phyloP scores from a whole-genome alignment of 2,329 filamentous ascomycete genomes.

The Aspergillus novoparasiticus region DNA sequence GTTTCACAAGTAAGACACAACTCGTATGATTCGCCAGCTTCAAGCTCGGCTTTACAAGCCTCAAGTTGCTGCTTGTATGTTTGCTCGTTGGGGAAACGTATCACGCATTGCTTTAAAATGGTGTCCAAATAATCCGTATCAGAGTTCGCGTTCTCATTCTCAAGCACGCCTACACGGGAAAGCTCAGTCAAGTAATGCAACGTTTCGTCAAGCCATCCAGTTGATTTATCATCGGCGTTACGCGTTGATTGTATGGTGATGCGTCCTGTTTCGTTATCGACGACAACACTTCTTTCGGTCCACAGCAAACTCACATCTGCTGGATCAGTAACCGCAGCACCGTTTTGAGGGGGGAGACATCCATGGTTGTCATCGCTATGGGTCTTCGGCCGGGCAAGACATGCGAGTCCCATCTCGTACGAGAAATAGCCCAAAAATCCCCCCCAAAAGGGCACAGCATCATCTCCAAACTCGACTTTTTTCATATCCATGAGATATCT shows the following conservation, averaged over 20 bases:
- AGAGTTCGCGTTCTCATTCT: slow-evolving; percentile 10
- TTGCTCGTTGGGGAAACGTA: slow-evolving; percentile 41
- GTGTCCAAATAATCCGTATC: slow-evolving; percentile 32
- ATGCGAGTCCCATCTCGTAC: slow-evolving; percentile 74
- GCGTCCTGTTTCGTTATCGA: slow-evolving; percentile 68
- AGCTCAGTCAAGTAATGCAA: slow-evolving; percentile 28
- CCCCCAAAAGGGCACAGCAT: slow-evolving; percentile 67
- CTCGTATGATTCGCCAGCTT: slow-evolving; percentile 81
- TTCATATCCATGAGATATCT: slow-evolving; percentile 45
- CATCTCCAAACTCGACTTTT: slow-evolving; percentile 37
- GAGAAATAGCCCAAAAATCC: slow-evolving; percentile 83
- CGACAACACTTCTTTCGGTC: slow-evolving; percentile 73
- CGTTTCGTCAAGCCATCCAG: slow-evolving; percentile 50
- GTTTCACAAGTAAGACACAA: slow-evolving; percentile 80
- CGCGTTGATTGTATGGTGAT: slow-evolving; percentile 70
- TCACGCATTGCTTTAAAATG: slow-evolving; percentile 32
- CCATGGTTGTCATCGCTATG: slow-evolving; percentile 27
- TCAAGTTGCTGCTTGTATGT: slow-evolving; percentile 69
- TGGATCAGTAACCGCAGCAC: slow-evolving; percentile 37
- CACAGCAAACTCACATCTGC: slow-evolving; percentile 78
- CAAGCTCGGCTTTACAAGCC: slow-evolving; percentile 70
- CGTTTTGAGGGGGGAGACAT: background rate
- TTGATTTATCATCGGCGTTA: slow-evolving; percentile 37
- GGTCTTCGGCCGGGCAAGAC: slow-evolving; percentile 54
- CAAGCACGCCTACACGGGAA: slow-evolving; percentile 10